These are phyloP conservation scores for Dittrichia graveolens DNA, from an alignment of 129 eudicot genomes.

Conservation along the genomic window DNA sequence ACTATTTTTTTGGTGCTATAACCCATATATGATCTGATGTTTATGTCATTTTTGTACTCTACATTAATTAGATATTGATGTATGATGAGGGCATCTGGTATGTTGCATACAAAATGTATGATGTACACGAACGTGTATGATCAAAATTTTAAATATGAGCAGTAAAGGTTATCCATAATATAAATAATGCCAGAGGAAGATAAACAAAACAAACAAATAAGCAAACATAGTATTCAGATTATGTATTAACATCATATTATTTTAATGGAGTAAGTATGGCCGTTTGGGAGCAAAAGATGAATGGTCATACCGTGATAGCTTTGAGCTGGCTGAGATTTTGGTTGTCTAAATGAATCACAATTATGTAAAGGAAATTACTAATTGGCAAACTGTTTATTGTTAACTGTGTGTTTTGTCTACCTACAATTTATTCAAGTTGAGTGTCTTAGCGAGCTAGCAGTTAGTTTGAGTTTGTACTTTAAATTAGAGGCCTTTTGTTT, in stretches of 20 bases:
- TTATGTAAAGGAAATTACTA: not conserved
- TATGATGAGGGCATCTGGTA: not conserved
- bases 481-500: not conserved
- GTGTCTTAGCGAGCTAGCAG: not conserved
- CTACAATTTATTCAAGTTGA: not conserved
- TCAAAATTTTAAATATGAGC: not conserved
- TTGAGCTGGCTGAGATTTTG: not conserved
- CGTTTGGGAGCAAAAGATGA: not conserved
- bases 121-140: not conserved
- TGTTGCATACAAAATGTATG: not conserved
- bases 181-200: not conserved
- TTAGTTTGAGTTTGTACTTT: conserved; percentile 2
- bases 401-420: not conserved
- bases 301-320: not conserved
- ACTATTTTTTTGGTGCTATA: no score
- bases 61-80: not conserved
- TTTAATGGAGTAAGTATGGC: no score
- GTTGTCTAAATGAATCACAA: not conserved
- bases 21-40: not conserved
- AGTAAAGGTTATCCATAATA: not conserved
- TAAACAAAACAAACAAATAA: not conserved
- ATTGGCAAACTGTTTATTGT: not conserved
- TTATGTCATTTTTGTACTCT: not conserved
- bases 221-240: not conserved
- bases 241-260: no score